phyloP scores from a whole-genome alignment of 495 filamentous ascomycete genomes.

The Podospora tetraspora region DNA sequence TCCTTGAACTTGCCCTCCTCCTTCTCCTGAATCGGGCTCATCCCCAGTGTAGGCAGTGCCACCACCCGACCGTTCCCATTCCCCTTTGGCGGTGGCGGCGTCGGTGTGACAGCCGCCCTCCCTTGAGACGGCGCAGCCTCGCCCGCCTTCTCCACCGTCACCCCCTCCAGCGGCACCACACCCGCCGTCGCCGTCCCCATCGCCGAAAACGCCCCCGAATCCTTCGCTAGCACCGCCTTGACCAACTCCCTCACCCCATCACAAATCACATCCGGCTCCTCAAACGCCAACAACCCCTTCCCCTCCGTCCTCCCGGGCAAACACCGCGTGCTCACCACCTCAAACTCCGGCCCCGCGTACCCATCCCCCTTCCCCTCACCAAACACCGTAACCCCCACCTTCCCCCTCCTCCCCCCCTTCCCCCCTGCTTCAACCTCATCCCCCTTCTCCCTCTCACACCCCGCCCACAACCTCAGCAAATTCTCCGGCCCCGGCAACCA shows the following conservation, averaged over 20 bases:
- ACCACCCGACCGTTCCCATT: not conserved
- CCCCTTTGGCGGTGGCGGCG: conserved; percentile 1
- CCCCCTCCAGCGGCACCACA: conserved; percentile 26
- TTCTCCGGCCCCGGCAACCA: conserved; percentile 50
- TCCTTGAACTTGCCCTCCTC: not conserved
- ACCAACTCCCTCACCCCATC: conserved; percentile 37
- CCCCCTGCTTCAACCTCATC: conserved; percentile 12
- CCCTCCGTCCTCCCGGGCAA: conserved; percentile 22
- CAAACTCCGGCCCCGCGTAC: conserved; percentile 39
- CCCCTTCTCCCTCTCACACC: conserved; percentile 30
- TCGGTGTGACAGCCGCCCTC: not conserved
- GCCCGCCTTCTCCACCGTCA: conserved; percentile 21
- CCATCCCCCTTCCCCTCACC: conserved; percentile 17
- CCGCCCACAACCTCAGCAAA: conserved; percentile 42
- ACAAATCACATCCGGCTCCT: conserved; percentile 37
- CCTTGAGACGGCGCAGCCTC: not conserved
- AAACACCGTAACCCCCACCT: conserved; percentile 44
- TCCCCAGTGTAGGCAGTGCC: not conserved
- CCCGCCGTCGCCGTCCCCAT: not conserved
- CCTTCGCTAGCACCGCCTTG: conserved; percentile 27
- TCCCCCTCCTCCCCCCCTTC: conserved; percentile 15
- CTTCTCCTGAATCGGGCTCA: not conserved
- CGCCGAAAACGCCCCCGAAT: conserved; percentile 20
- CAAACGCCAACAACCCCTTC: conserved; percentile 37
- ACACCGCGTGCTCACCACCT: conserved; percentile 37